A percentile compares a stretch with the other conserved stretches of the same genome.
Conservation (phyloP, 495 filamentous ascomycete species). For the Penicillium robsamsonii region DNA sequence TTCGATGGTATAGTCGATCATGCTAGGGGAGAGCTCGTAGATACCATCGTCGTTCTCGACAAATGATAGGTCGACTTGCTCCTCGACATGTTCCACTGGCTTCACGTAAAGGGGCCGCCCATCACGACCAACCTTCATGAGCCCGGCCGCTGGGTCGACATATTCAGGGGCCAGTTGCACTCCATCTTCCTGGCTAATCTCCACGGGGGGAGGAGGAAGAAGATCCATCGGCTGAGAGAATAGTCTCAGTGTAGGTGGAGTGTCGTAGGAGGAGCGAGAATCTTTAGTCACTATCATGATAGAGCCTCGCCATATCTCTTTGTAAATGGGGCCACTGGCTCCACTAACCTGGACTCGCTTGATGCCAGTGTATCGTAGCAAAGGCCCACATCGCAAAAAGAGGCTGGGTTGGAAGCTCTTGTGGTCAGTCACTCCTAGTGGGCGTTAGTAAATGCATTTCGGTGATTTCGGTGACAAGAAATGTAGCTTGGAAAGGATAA, state of each 20-base stretch:
- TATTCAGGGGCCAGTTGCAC: conserved; percentile 71
- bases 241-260: conserved; percentile 70
- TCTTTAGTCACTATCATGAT: conserved; percentile 93
- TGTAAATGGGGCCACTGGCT: conserved; percentile 43
- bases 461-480: neutral
- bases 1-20: conserved; percentile 41
- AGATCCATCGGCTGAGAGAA: conserved; percentile 86
- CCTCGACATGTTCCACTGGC: conserved; percentile 77
- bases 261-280: conserved; percentile 74
- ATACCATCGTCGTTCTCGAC: conserved; percentile 78
- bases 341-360: conserved; percentile 38
- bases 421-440: conserved; percentile 27
- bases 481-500: neutral
- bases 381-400: conserved; percentile 84
- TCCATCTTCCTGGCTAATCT: conserved; percentile 60
- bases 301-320: conserved; percentile 87
- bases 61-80: conserved; percentile 67
- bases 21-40: conserved; percentile 59
- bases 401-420: conserved; percentile 79
- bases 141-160: conserved; percentile 83
- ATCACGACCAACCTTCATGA: conserved; percentile 76
- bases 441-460: conserved; percentile 18
- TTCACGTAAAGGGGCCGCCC: conserved; percentile 80
- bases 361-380: conserved; percentile 87
- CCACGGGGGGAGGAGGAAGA: conserved; percentile 72